Conservation (phyloP, 768 basidiomycete genomes). For the Tulasnella sp. region DNA sequence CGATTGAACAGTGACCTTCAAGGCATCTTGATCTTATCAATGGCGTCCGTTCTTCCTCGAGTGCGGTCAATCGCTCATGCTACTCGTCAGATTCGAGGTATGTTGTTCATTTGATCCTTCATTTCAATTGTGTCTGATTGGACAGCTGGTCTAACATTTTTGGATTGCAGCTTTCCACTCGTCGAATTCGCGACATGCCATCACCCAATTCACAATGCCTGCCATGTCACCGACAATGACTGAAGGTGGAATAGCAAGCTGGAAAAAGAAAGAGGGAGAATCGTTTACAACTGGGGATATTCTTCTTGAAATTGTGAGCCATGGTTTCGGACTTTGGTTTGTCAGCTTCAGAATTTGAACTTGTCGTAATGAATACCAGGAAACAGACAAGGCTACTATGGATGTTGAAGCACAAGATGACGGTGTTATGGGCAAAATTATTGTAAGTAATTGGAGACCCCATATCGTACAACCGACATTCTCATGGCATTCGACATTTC, state of each 20-base stretch:
- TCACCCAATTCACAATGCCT: slow-evolving; percentile 77
- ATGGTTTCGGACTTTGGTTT: slow-evolving; percentile 10
- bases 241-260: slow-evolving; percentile 78
- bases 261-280: slow-evolving; percentile 85
- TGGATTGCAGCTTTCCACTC: slow-evolving; percentile 45
- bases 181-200: slow-evolving; percentile 39
- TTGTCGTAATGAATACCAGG: slow-evolving; percentile 34
- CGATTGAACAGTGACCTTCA: too few relatives aligned
- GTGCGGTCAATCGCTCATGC: too few relatives aligned
- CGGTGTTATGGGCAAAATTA: slow-evolving; percentile 83
- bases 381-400: slow-evolving; percentile 92
- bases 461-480: neutral
- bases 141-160: too few relatives aligned
- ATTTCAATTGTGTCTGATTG: neutral
- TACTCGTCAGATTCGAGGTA: too few relatives aligned
- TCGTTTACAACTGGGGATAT: slow-evolving; percentile 71
- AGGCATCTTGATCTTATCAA: too few relatives aligned
- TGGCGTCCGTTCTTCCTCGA: too few relatives aligned
- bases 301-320: slow-evolving; percentile 72
- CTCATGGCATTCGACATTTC: neutral
- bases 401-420: slow-evolving; percentile 99
- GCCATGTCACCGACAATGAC: slow-evolving; percentile 98
- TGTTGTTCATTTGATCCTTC: too few relatives aligned
- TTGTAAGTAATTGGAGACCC: slow-evolving; percentile 39
- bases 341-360: neutral